Evolutionary conservation across 164 flowering plant genomes (phyloP), one percentile per base, ranked within the genome.

Genomic region (Magnolia changhungtana): DNA sequence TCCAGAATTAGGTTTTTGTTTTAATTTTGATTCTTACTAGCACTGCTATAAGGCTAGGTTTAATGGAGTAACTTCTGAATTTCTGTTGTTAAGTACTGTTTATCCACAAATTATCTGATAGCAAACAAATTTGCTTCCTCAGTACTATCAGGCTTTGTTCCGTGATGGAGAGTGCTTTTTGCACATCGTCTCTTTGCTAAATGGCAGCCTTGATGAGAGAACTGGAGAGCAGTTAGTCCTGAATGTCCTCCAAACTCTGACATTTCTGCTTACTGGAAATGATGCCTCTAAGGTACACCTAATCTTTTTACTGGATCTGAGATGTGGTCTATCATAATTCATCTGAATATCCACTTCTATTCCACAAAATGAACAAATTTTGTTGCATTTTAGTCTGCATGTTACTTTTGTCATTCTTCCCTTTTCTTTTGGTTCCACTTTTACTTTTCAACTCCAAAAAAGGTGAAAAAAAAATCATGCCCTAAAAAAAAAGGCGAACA

Each of bases 131-230:
- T 50, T 71, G 75, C 67, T 20, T 83, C 37, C 68, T 73, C 94
- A 96, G 99, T 87, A 94, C 77, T 94, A 89, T 80, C 99, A 94
- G 83, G 86, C 82, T 75, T 82, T 96, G 79, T 96, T 96, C 82
- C 91, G 97, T 72, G 92, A 92, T 67, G 99, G 95, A 31, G 99
- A 93, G 74, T 96, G 99, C 84, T 94, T 96, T 89, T 67, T 96
- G 84, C 99, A 96, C 83, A 89, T 96, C 74, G 93, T 96, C 45
- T 96, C 99, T 78, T 88, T 96, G 75, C 79, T 96, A 74, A 94
- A 96, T 87, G 94, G 96, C 71, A 89, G 85, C 74, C 88, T 88
- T 80, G 96, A 89, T 72, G 88, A 85, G 75, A 82, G 70, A 69
- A 87, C 84, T 86, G 97, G 94, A 65, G 98, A 94, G 76, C 86